phyloP scores from a whole-genome alignment of 768 basidiomycete species.

The Cyathus striatus region DNA sequence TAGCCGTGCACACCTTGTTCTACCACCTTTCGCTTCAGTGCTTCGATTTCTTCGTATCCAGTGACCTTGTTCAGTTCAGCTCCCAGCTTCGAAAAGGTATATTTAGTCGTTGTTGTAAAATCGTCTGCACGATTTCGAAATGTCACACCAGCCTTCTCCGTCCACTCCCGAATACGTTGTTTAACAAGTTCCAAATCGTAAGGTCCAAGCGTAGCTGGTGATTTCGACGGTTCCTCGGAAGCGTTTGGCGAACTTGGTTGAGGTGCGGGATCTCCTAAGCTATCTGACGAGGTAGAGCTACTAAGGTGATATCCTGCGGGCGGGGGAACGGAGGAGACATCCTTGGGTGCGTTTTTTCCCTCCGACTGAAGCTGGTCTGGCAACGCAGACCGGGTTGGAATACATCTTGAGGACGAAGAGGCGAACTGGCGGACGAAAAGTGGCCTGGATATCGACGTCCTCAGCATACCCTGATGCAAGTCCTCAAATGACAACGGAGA shows the following conservation, averaged over 20 bases:
- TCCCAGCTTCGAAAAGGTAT: slow-evolving; percentile 70
- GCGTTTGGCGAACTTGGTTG: neutral
- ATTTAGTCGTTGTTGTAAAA: slow-evolving; percentile 51
- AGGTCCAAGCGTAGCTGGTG: slow-evolving; percentile 3
- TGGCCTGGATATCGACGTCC: slow-evolving; percentile 23
- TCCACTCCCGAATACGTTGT: slow-evolving; percentile 44
- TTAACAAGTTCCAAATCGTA: slow-evolving; percentile 33
- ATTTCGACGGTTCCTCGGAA: neutral
- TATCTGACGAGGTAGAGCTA: neutral
- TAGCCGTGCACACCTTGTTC: slow-evolving; percentile 68
- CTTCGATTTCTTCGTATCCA: slow-evolving; percentile 89
- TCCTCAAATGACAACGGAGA: too few species aligned
- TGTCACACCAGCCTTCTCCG: slow-evolving; percentile 34
- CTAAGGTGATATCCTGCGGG: neutral
- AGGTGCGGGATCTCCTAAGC: neutral
- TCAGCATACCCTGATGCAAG: slow-evolving; percentile 31
- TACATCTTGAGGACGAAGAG: slow-evolving; percentile 21
- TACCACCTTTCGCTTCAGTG: slow-evolving; percentile 70
- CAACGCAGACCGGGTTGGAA: slow-evolving; percentile 15
- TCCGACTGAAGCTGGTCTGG: neutral
- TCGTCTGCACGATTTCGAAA: slow-evolving; percentile 53
- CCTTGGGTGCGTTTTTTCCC: neutral
- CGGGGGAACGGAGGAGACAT: neutral
- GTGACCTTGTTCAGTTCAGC: slow-evolving; percentile 80
- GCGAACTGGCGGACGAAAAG: slow-evolving; percentile 23